Base-by-base conservation (phyloP, 2,329 filamentous ascomycete species). In the Monosporascus sp. region DNA sequence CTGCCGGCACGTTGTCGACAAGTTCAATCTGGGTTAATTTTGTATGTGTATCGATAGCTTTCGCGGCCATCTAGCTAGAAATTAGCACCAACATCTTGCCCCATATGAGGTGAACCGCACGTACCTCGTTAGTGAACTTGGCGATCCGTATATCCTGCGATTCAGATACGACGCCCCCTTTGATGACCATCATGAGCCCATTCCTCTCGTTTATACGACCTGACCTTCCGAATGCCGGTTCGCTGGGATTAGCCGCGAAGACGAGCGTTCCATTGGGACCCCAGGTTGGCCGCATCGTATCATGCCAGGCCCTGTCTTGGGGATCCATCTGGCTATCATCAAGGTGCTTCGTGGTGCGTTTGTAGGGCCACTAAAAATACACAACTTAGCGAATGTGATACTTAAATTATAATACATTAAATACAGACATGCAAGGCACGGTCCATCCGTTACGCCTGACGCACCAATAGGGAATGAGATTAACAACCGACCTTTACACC, bases 401-500 rank as follows among this genome's bases (percentile, higher is more conserved):
- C 66, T 63, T 53, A 57, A 52, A 67, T 64, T 64, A 63, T 67
- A 69, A 45, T 59, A 45, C 43, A 61, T 52, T 64, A 65, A 63
- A 53, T 59, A 61, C 59, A 65, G 55, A 58, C 45, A 61, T 63
- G 37, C 37, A 38, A 37, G 57, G 51, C 51, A 48, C 46, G 48
- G 35, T 35, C 28, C 26, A 49, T 51, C 37, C 28, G 31, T 48
- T 31, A 31, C 37, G 48, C 45, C 53, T 20, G 24, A 48, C 28
- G 53, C 51, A 38, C 46, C 51, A 49, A 58, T 53, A 55, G 49
- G 47, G 18, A 56, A 54, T 48, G 37, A 45, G 59, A 58, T 71
- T 67, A 74, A 64, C 76, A 72, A 93, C 93, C 88, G 85, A 97
- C 94, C 92, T 97, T 80, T 54, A 80, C 87, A 72, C 89, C 88